These are phyloP conservation scores for Aspergillus conjunctus DNA, from an alignment of 495 filamentous ascomycete species.

Conservation along the genomic window DNA sequence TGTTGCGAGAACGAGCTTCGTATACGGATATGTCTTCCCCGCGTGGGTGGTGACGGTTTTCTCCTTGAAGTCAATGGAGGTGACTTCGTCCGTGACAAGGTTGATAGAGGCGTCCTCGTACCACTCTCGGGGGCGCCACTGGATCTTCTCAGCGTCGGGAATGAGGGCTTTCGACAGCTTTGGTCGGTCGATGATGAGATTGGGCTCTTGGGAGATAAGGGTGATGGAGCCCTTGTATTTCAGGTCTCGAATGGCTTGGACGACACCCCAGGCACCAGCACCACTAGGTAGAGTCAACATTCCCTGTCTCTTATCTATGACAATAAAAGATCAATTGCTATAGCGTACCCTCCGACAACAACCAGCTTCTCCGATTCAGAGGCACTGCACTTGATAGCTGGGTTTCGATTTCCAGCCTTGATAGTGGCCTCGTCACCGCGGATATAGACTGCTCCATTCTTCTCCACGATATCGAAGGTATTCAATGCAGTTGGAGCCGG, in stretches of 20 bases:
- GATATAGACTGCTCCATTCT: conserved; percentile 81
- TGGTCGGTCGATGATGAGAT: conserved; percentile 85
- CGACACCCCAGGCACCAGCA: conserved; percentile 73
- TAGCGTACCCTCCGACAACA: conserved; percentile 75
- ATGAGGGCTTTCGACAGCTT: conserved; percentile 96
- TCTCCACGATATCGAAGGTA: conserved; percentile 77
- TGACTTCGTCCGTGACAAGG: conserved; percentile 72
- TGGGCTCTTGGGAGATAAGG: conserved; percentile 79
- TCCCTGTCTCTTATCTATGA: background rate
- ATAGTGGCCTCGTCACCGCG: conserved; percentile 78
- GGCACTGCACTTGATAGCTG: conserved; percentile 72
- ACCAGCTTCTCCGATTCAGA: conserved; percentile 70
- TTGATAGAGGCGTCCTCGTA: conserved; percentile 76
- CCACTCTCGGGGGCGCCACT: conserved; percentile 73
- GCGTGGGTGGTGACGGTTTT: conserved; percentile 74
- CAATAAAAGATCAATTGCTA: background rate
- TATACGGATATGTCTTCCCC: conserved; percentile 72
- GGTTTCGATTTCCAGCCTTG: conserved; percentile 70
- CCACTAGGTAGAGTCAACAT: conserved; percentile 50
- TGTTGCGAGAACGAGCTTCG: conserved; percentile 86
- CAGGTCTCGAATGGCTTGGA: conserved; percentile 78
- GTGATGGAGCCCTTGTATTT: conserved; percentile 83
- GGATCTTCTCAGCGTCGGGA: conserved; percentile 75
- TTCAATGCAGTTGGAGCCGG: conserved; percentile 81
- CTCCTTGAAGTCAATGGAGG: conserved; percentile 68